A percentile compares a stretch with the other conserved stretches of the same genome.
Conservation (phyloP, 306 rosid species). For the Acacia crassicarpa region DNA sequence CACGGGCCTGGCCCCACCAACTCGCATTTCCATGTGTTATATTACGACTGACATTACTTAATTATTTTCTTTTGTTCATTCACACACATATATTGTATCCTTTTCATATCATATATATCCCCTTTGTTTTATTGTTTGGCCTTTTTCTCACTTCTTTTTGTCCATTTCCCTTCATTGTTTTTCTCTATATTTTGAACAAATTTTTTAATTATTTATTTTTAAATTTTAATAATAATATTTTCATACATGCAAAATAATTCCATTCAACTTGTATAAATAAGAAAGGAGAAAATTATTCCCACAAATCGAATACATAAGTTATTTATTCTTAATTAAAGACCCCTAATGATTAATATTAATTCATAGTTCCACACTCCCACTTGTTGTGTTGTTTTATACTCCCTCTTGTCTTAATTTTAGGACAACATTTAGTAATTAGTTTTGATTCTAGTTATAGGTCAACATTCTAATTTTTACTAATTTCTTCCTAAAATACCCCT, state of each 20-base stretch:
- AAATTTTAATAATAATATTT: no score
- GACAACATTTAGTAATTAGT: no score
- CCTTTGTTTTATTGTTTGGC: not conserved
- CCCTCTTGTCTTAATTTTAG: no score
- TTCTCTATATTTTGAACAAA: not conserved
- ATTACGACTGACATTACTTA: not conserved
- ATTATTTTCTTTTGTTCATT: not conserved
- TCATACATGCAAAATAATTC: no score
- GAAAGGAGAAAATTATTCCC: not conserved
- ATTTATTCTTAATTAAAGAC: not conserved
- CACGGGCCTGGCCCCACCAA: not conserved
- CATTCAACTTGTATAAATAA: no score
- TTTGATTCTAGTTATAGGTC: no score
- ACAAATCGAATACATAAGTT: no score
- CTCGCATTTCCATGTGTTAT: not conserved
- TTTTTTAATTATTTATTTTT: no score
- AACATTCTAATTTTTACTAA: no score
- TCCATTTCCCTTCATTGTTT: not conserved
- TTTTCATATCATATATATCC: not conserved
- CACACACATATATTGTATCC: not conserved
- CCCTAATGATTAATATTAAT: no score
- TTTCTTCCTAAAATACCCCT: no score
- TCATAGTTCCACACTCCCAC: not conserved
- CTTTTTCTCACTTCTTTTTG: not conserved
- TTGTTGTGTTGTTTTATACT: no score